Conservation (phyloP, 2,329 filamentous ascomycete genomes). For the Coniochaeta sp. region DNA sequence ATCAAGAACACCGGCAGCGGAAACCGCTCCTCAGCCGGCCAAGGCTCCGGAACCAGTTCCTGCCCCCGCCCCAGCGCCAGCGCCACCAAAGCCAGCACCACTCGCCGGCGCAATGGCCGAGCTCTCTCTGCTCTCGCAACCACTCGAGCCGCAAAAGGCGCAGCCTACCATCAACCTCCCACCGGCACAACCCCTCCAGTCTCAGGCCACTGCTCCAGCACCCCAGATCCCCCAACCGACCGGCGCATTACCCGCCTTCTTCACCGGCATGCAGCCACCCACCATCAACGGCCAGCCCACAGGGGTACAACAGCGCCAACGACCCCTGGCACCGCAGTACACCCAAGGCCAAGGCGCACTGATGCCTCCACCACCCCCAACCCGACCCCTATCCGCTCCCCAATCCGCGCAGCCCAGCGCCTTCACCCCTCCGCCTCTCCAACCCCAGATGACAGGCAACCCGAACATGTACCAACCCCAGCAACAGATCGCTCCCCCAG, state of each 20-base stretch:
- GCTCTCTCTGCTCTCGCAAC: slow-evolving; percentile 44
- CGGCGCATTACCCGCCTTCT: slow-evolving; percentile 54
- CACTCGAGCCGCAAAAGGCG: slow-evolving; percentile 43
- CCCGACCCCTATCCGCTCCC: slow-evolving; percentile 79
- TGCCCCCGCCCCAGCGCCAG: slow-evolving; percentile 23
- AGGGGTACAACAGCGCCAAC: slow-evolving; percentile 47
- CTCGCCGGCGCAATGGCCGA: slow-evolving; percentile 63
- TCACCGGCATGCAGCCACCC: slow-evolving; percentile 36
- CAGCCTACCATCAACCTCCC: slow-evolving; percentile 24
- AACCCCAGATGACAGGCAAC: slow-evolving; percentile 75
- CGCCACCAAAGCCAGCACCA: slow-evolving; percentile 27
- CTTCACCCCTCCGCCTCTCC: slow-evolving; percentile 68
- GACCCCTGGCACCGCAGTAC: slow-evolving; percentile 63
- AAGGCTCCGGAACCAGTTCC: slow-evolving; percentile 21
- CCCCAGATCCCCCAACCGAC: slow-evolving; percentile 35
- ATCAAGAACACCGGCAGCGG: slow-evolving; percentile 43
- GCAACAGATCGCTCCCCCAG: slow-evolving; percentile 59
- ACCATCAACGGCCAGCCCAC: slow-evolving; percentile 30
- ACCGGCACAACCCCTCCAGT: slow-evolving; percentile 20
- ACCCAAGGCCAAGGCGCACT: slow-evolving; percentile 55
- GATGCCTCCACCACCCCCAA: slow-evolving; percentile 71
- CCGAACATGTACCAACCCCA: slow-evolving; percentile 26
- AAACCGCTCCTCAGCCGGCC: slow-evolving; percentile 14
- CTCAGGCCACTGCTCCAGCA: slow-evolving; percentile 15
- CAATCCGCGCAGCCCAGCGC: slow-evolving; percentile 68